Percentiles rank a stretch among this genome's conserved stretches.
Evolutionary conservation across 2,329 filamentous ascomycete genomes (phyloP).

Genomic region (Aphanoascus verrucosus): DNA sequence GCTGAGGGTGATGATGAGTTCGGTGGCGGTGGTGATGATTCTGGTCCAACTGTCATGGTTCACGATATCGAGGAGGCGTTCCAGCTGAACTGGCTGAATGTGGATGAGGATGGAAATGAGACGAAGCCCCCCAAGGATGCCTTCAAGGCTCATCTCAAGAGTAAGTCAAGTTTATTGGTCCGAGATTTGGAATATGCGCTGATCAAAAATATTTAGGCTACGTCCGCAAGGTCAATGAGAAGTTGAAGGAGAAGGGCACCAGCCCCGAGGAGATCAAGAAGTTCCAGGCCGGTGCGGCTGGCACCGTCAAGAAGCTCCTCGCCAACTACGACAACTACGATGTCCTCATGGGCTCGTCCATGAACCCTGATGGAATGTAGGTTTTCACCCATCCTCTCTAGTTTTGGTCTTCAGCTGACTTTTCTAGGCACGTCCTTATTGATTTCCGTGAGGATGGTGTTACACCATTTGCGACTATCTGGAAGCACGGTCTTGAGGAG

Average conservation of each 20-base stretch:
- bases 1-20: slow-evolving; percentile 66
- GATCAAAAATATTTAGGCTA: slow-evolving; percentile 49
- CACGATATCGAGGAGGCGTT: slow-evolving; percentile 92
- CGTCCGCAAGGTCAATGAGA: slow-evolving; percentile 77
- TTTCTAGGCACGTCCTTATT: slow-evolving; percentile 66
- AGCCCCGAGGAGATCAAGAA: slow-evolving; percentile 56
- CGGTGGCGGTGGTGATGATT: slow-evolving; percentile 59
- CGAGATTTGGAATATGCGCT: no score
- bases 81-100: slow-evolving; percentile 57
- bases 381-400: slow-evolving; percentile 29
- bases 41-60: slow-evolving; percentile 51
- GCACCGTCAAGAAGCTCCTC: slow-evolving; percentile 72
- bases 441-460: slow-evolving; percentile 96
- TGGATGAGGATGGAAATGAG: slow-evolving; percentile 26
- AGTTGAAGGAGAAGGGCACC: slow-evolving; percentile 53
- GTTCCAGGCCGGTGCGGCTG: slow-evolving; percentile 67
- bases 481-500: slow-evolving; percentile 86
- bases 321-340: slow-evolving; percentile 94
- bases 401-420: background rate
- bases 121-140: slow-evolving; percentile 61
- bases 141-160: slow-evolving; percentile 75
- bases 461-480: slow-evolving; percentile 80
- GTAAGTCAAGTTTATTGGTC: no score
- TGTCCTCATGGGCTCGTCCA: slow-evolving; percentile 83
- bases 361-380: slow-evolving; percentile 90